Base-by-base conservation (phyloP, 106 monocot genomes). In the Acorus calamus region DNA sequence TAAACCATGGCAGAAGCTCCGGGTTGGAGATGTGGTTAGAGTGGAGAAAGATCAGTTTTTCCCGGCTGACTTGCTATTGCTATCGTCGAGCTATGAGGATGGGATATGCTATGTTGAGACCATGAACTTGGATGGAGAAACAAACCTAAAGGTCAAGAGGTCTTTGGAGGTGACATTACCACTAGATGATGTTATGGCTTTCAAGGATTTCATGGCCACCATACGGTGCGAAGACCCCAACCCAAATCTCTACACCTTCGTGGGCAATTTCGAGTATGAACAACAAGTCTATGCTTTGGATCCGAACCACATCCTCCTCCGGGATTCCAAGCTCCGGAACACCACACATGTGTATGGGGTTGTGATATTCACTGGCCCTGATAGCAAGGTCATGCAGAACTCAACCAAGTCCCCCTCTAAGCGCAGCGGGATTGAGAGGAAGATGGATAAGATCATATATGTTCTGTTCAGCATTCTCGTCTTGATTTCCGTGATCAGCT, bases 41-140 rank as follows among this genome's bases (percentile, higher is more conserved):
- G 87, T 94, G 47, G 81, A 87, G 61, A 94, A 94, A 46, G 87
- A 94, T 64, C 83, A 87, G 44, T 94, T 87, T 62, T 94, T 94
- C 50, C 94, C 94, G 7, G 89, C 89, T 5, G 94, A 94, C 64
- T 75, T 94, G 69, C 71, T 94, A 44, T 53, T 94, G 4, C 60
- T 94, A 44, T 89, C 94, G 0, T 94, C 94, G 2, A 87, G 84
- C 74, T 94, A 94, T 66, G 94, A 87, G 3, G 94, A 94, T 71
- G 89, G 86, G 2, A 89, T 94, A 61, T 94, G 94, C 68, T 94
- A 94, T 59, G 94, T 94, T 7, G 94, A 96, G 74, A 96, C 94
- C 3, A 94, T 94, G 94, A 94, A 94, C 72, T 77, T 94, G 65
- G 94, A 94, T 62, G 94, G 94, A 6, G 94, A 94, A 60, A 96